Evolutionary conservation across 1,284 basidiomycete genomes (phyloP).

Genomic region (Tylopilus sp.): DNA sequence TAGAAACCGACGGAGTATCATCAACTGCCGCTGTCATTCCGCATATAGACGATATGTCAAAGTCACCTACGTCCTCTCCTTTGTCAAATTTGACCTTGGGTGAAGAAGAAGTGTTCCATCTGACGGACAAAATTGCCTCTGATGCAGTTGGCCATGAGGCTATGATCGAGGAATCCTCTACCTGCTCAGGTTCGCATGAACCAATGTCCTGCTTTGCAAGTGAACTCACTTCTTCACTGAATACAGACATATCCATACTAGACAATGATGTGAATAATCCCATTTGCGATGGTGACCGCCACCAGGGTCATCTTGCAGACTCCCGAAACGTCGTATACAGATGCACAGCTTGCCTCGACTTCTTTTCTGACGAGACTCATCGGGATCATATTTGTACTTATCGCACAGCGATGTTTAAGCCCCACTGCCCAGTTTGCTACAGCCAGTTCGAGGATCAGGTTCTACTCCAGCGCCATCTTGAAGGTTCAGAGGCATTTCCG

Average conservation of each 20-base stretch:
- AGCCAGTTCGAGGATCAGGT: constrained; percentile 33
- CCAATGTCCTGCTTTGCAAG: constrained; percentile 23
- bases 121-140: constrained; percentile 1
- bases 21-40: background rate
- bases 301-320: constrained; percentile 2
- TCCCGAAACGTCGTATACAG: constrained; percentile 1
- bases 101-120: constrained; percentile 24
- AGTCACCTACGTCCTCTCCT: background rate
- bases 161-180: too few relatives aligned
- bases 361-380: constrained; percentile 24
- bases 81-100: constrained; percentile 13
- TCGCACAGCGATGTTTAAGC: constrained; percentile 17
- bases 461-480: constrained; percentile 31
- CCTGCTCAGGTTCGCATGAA: background rate
- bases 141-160: background rate
- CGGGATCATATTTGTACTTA: constrained; percentile 31
- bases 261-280: constrained; percentile 6
- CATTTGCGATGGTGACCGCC: constrained; percentile 6
- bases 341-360: constrained; percentile 29
- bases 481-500: constrained; percentile 17
- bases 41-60: too few relatives aligned
- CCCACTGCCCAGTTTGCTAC: constrained; percentile 36
- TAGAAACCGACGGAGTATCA: background rate
- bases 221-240: constrained; percentile 6
- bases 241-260: background rate